These are phyloP conservation scores for Paxillus involutus DNA, from an alignment of 768 basidiomycete genomes.

Conservation along the genomic window DNA sequence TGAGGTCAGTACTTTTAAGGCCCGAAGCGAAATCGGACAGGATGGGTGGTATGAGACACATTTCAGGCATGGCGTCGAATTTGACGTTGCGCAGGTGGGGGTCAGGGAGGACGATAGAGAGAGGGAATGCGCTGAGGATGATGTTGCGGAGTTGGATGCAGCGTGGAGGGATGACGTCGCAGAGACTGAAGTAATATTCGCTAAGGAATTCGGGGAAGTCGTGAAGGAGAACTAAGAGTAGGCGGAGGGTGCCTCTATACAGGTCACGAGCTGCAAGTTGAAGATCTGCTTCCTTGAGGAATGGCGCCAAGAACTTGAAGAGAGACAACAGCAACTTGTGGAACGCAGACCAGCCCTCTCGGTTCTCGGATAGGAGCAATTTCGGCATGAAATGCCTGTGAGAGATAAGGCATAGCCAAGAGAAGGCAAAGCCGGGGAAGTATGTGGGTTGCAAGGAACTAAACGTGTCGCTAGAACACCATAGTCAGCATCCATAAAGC, in stretches of 20 bases:
- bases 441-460: constrained; percentile 94
- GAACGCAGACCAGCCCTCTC: constrained; percentile 97
- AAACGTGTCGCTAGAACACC: constrained; percentile 74
- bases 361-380: constrained; percentile 79
- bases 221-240: constrained; percentile 93
- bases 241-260: constrained; percentile 85
- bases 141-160: constrained; percentile 98
- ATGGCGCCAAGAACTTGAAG: constrained; percentile 92
- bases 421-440: constrained; percentile 98
- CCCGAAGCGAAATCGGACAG: constrained; percentile 87
- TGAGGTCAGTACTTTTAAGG: constrained; percentile 79
- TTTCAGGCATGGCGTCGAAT: constrained; percentile 80
- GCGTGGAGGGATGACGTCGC: constrained; percentile 87
- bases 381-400: constrained; percentile 98
- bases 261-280: constrained; percentile 80
- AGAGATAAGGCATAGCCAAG: constrained; percentile 95
- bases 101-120: constrained; percentile 77
- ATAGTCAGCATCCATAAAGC: not conserved
- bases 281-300: constrained; percentile 81
- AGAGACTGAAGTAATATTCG: constrained; percentile 95
- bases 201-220: constrained; percentile 99
- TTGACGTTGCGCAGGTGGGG: constrained; percentile 76
- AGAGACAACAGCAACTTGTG: constrained; percentile 91
- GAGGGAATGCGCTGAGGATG: constrained; percentile 93
- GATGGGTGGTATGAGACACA: constrained; percentile 90